Conservation (phyloP, 2,329 filamentous ascomycete species). For the Aspergillus pseudoterreus region DNA sequence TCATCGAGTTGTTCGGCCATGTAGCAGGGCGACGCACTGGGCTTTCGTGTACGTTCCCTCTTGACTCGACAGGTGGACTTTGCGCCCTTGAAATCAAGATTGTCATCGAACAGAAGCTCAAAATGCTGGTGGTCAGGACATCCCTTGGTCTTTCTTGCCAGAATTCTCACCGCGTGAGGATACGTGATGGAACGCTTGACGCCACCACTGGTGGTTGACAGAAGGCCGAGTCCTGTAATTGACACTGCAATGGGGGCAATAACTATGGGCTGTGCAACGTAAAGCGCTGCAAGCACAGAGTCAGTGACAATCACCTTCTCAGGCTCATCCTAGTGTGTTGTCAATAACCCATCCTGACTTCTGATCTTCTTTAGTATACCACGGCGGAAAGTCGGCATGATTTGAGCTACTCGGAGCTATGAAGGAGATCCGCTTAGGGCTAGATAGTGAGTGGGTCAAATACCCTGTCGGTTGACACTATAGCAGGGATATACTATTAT, state of each 20-base stretch:
- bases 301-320: constrained; percentile 1
- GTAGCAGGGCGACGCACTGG: constrained; percentile 1
- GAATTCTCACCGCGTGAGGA: constrained; percentile 2
- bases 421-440: too few species aligned
- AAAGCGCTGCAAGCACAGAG: constrained; percentile 1
- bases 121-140: neutral
- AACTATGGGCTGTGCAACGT: neutral
- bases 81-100: neutral
- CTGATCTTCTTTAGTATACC: neutral
- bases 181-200: constrained; percentile 3
- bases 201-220: constrained; percentile 3
- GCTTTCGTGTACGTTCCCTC: neutral
- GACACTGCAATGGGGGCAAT: constrained; percentile 1
- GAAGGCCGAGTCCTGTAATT: neutral
- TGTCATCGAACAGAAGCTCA: constrained; percentile 3
- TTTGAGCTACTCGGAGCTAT: neutral
- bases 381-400: neutral
- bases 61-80: neutral
- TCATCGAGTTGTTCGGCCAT: neutral
- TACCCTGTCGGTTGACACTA: too few species aligned
- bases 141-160: neutral
- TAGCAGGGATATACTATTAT: too few species aligned
- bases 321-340: neutral
- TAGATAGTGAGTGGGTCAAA: too few species aligned
- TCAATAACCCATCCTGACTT: neutral